phyloP scores from a whole-genome alignment of 2,329 filamentous ascomycete species.

The Escovopsis weberi region DNA sequence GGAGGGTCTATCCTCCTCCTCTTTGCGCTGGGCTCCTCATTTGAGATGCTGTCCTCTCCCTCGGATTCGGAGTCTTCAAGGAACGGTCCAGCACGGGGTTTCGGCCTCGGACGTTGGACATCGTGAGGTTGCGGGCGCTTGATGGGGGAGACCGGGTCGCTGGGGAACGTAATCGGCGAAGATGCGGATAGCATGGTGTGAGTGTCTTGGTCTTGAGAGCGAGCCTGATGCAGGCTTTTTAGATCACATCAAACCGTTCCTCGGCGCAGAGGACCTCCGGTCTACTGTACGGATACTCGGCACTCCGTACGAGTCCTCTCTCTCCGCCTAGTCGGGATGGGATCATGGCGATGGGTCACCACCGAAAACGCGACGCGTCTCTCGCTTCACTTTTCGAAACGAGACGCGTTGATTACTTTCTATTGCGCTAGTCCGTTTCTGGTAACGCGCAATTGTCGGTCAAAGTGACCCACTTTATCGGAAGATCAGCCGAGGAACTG shows the following conservation, averaged over 20 bases:
- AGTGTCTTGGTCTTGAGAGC: neutral
- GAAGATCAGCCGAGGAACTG: constrained; percentile 5
- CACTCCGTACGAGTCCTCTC: neutral
- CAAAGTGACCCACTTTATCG: constrained; percentile 1
- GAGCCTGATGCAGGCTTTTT: neutral
- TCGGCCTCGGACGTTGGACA: constrained; percentile 19
- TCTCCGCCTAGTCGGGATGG: neutral
- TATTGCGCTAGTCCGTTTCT: too few species aligned
- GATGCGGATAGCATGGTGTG: constrained; percentile 42
- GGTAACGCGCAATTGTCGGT: too few species aligned
- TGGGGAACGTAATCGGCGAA: constrained; percentile 41
- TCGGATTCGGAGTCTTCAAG: constrained; percentile 24
- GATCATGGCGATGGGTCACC: neutral
- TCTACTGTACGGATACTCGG: neutral
- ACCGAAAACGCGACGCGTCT: constrained; percentile 5
- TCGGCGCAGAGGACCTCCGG: neutral
- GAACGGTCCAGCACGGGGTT: constrained; percentile 23
- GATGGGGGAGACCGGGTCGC: constrained; percentile 28
- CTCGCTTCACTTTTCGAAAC: neutral
- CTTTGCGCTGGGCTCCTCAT: constrained; percentile 13
- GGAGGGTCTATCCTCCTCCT: constrained; percentile 18
- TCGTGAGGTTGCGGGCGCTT: constrained; percentile 24
- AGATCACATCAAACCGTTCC: neutral
- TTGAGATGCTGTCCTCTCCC: constrained; percentile 9
- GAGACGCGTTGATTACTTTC: constrained; percentile 13